Percentiles rank a stretch among this genome's conserved stretches.
phyloP scores from a whole-genome alignment of 768 basidiomycete species.

The Lactifluus echinatus region DNA sequence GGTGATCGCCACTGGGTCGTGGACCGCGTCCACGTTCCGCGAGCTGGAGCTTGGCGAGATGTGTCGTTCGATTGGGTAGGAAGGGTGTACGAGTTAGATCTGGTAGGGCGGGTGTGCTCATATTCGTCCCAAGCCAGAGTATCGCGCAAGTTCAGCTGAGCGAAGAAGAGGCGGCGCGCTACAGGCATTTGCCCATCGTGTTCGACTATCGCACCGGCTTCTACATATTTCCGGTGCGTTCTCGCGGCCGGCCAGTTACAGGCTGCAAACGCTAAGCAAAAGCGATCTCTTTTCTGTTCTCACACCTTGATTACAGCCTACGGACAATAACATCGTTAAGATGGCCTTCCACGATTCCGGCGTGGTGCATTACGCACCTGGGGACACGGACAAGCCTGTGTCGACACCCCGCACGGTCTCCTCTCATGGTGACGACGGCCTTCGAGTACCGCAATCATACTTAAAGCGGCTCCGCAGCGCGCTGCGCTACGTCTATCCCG shows the following conservation, averaged over 20 bases:
- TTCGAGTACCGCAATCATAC: slow-evolving; percentile 55
- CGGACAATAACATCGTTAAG: slow-evolving; percentile 62
- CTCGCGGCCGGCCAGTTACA: background rate
- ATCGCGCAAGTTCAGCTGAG: slow-evolving; percentile 73
- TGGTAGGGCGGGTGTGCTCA: background rate
- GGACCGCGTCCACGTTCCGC: slow-evolving; percentile 78
- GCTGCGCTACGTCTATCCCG: slow-evolving; percentile 61
- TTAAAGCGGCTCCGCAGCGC: slow-evolving; percentile 42
- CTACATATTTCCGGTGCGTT: slow-evolving; percentile 73
- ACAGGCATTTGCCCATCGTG: slow-evolving; percentile 57
- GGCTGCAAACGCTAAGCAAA: background rate
- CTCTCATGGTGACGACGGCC: slow-evolving; percentile 46
- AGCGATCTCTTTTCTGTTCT: background rate
- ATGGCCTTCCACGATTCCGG: slow-evolving; percentile 71
- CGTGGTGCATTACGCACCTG: slow-evolving; percentile 38
- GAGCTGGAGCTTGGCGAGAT: slow-evolving; percentile 39
- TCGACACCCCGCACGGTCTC: slow-evolving; percentile 73
- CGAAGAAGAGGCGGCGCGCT: slow-evolving; percentile 53
- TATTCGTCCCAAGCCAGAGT: slow-evolving; percentile 47
- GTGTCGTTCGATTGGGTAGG: too few species aligned
- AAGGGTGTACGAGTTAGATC: background rate
- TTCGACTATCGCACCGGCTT: slow-evolving; percentile 67
- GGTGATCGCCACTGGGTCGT: slow-evolving; percentile 69
- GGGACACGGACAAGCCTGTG: slow-evolving; percentile 29
- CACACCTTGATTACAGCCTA: slow-evolving; percentile 47